These are phyloP conservation scores for Starmerella bombicola DNA, from an alignment of 805 yeast genomes.

Conservation along the genomic window DNA sequence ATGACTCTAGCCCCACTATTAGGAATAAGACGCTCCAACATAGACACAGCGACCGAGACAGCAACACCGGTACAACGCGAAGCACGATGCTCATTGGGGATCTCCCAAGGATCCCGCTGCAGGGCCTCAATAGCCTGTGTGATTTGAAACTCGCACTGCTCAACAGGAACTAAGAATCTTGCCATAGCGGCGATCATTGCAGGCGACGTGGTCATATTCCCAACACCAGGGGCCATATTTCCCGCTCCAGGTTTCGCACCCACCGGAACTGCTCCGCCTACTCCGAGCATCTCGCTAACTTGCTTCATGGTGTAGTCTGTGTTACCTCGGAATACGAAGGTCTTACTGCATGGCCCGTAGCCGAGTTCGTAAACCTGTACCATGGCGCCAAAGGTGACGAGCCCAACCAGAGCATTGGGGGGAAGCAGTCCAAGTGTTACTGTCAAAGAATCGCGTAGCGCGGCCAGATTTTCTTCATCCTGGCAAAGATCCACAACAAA, in stretches of 20 bases:
- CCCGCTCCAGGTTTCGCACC: slow-evolving; percentile 18
- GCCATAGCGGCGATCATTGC: slow-evolving; percentile 35
- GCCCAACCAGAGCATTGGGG: slow-evolving; percentile 77
- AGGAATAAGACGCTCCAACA: slow-evolving; percentile 71
- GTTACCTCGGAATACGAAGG: slow-evolving; percentile 78
- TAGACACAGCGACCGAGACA: slow-evolving; percentile 63
- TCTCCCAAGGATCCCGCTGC: slow-evolving; percentile 78
- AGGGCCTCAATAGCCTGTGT: slow-evolving; percentile 68
- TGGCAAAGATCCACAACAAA: slow-evolving; percentile 83
- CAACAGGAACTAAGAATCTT: slow-evolving; percentile 61
- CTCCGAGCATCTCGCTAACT: slow-evolving; percentile 50
- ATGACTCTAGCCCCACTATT: slow-evolving; percentile 81
- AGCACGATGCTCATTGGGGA: slow-evolving; percentile 64
- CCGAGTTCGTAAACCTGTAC: slow-evolving; percentile 80
- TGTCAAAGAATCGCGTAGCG: slow-evolving; percentile 68
- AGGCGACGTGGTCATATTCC: slow-evolving; percentile 20
- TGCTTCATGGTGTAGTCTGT: slow-evolving; percentile 56
- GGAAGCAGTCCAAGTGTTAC: slow-evolving; percentile 70
- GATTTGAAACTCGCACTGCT: slow-evolving; percentile 70
- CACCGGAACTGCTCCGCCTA: slow-evolving; percentile 20
- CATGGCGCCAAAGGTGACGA: slow-evolving; percentile 80
- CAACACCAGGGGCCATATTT: slow-evolving; percentile 25
- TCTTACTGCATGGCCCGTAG: slow-evolving; percentile 53
- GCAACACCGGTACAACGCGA: slow-evolving; percentile 91
- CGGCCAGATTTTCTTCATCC: slow-evolving; percentile 73